Evolutionary conservation across 2,329 filamentous ascomycete genomes (phyloP).

Genomic region (Colletotrichum kahawae): DNA sequence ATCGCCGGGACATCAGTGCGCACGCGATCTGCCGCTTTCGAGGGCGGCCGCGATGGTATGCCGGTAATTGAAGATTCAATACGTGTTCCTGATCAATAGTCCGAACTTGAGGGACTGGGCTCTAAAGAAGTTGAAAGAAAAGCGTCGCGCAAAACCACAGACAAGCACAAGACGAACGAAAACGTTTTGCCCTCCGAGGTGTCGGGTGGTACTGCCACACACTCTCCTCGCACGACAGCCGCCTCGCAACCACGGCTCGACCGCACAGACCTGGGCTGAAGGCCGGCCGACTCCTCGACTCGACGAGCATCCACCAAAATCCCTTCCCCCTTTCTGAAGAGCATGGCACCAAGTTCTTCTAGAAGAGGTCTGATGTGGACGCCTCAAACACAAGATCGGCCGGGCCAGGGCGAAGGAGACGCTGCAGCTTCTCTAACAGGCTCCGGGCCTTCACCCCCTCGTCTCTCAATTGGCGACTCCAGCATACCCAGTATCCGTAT

Average conservation of each 20-base stretch:
- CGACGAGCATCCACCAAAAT: neutral
- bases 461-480: neutral
- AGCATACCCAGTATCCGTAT: neutral
- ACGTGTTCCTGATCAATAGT: neutral
- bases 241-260: neutral
- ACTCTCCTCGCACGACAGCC: neutral
- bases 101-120: neutral
- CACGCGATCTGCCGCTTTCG: neutral
- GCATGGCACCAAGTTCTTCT: conserved; percentile 1
- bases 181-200: neutral
- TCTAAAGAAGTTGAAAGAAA: neutral
- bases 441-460: neutral
- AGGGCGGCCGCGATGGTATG: neutral
- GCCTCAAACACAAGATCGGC: conserved; percentile 12
- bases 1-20: neutral
- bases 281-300: neutral
- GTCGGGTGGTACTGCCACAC: neutral
- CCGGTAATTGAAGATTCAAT: neutral
- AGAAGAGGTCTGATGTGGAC: conserved; percentile 9
- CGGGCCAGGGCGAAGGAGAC: neutral
- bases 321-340: neutral
- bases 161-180: neutral
- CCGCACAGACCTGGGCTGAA: neutral
- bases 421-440: neutral
- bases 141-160: neutral